Percentiles rank a stretch among this genome's conserved stretches.
These are phyloP conservation scores for Fusarium metavorans DNA, from an alignment of 2,329 filamentous ascomycete species.

Conservation along the genomic window DNA sequence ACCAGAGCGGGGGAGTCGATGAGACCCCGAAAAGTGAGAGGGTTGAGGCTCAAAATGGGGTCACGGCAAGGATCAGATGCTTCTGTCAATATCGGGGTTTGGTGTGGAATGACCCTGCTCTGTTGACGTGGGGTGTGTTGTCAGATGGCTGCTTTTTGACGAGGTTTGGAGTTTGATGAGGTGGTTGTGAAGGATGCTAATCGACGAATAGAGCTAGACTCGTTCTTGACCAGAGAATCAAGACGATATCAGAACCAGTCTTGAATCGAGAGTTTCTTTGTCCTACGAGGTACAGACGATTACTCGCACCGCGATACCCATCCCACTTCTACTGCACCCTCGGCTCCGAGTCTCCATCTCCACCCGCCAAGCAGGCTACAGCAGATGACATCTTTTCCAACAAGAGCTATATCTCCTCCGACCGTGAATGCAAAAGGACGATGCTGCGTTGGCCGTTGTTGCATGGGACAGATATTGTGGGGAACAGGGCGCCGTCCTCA, in stretches of 20 bases:
- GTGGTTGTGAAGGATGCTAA: neutral
- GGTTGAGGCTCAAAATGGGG: slow-evolving; percentile 26
- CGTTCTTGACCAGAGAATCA: neutral
- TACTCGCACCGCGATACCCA: neutral
- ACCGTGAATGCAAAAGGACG: neutral
- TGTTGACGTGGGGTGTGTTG: neutral
- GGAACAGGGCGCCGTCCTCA: slow-evolving; percentile 2
- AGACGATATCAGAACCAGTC: neutral
- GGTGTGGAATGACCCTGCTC: neutral
- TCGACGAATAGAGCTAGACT: neutral
- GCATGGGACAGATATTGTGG: neutral
- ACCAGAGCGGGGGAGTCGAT: slow-evolving; percentile 14
- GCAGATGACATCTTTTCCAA: neutral
- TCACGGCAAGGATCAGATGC: neutral
- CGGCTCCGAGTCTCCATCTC: neutral
- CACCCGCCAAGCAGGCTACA: slow-evolving; percentile 5
- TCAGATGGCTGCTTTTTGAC: neutral
- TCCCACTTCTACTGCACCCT: neutral
- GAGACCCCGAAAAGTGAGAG: slow-evolving; percentile 24
- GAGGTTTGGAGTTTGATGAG: neutral
- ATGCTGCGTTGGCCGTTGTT: slow-evolving; percentile 4
- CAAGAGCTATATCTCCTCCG: neutral
- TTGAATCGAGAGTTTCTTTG: neutral
- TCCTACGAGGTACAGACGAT: neutral
- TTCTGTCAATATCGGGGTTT: neutral